Conservation (phyloP, 2,329 filamentous ascomycete species). For the Dactylonectria estremocensis region DNA sequence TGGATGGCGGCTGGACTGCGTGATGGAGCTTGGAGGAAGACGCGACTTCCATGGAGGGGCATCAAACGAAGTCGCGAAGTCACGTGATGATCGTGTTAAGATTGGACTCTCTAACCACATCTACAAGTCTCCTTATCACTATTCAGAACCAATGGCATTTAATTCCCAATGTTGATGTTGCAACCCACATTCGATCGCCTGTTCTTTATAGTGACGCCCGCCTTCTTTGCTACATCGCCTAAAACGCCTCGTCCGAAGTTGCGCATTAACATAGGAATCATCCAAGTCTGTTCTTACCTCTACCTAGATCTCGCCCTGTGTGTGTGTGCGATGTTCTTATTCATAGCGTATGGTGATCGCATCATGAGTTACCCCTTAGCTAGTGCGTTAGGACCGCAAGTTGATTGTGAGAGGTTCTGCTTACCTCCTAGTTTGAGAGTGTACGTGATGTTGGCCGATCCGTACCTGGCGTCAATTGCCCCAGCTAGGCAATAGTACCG, state of each 20-base stretch:
- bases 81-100: conserved; percentile 36
- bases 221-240: conserved; percentile 11
- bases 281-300: no score
- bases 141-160: no score
- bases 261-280: no score
- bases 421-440: conserved; percentile 56
- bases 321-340: conserved; percentile 10
- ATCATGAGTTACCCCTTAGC: conserved; percentile 55
- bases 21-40: conserved; percentile 1
- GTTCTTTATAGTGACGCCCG: conserved; percentile 2
- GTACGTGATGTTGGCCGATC: conserved; percentile 58
- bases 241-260: conserved; percentile 17
- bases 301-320: no score
- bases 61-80: conserved; percentile 41
- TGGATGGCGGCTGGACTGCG: not conserved
- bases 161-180: no score
- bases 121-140: conserved; percentile 1
- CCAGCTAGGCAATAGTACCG: conserved; percentile 56
- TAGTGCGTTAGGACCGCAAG: conserved; percentile 28
- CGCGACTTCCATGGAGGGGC: conserved; percentile 41
- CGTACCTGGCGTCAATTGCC: conserved; percentile 56
- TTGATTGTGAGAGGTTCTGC: conserved; percentile 5
- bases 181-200: not conserved
- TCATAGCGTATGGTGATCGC: conserved; percentile 56
- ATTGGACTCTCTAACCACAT: no score